A percentile compares a stretch with the other conserved stretches of the same genome.
Conservation (phyloP, 1,139 yeast species). For the Geotrichum carabidarum region DNA sequence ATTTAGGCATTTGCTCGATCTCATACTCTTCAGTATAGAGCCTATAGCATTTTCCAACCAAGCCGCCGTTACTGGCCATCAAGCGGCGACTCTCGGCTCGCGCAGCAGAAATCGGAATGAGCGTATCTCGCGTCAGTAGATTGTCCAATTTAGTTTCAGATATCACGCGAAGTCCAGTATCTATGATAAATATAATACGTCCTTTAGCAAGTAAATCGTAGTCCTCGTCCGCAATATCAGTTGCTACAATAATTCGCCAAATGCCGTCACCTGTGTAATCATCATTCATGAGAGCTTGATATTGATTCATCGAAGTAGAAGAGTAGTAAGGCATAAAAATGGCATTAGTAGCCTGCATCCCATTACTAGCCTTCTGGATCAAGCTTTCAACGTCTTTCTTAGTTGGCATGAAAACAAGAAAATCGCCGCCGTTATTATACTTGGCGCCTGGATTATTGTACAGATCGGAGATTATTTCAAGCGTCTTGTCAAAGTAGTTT, state of each 20-base stretch:
- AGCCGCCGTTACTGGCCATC: conserved; percentile 50
- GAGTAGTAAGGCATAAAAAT: conserved; percentile 57
- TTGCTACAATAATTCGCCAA: conserved; percentile 70
- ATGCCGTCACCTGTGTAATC: conserved; percentile 67
- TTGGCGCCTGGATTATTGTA: conserved; percentile 54
- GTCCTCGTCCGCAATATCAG: conserved; percentile 64
- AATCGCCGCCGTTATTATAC: conserved; percentile 73
- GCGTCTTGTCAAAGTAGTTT: conserved; percentile 70
- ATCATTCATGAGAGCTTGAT: conserved; percentile 10
- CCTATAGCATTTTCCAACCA: conserved; percentile 75
- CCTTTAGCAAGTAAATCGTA: conserved; percentile 10
- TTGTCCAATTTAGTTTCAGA: conserved; percentile 4
- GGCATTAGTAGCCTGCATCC: conserved; percentile 28
- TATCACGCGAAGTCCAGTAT: conserved; percentile 12
- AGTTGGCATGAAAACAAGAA: conserved; percentile 74
- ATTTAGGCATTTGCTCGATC: conserved; percentile 69
- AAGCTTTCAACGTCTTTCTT: conserved; percentile 87
- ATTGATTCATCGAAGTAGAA: conserved; percentile 12
- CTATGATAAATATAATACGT: conserved; percentile 14
- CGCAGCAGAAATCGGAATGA: conserved; percentile 23
- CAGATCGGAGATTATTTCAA: conserved; percentile 69
- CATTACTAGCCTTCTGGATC: conserved; percentile 35
- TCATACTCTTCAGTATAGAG: conserved; percentile 83
- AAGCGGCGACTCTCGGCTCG: conserved; percentile 23
- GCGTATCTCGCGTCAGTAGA: conserved; percentile 8